Evolutionary conservation across 2,329 filamentous ascomycete genomes (phyloP), one percentile per base, ranked within the genome.

Genomic region (Plenodomus lindquistii): DNA sequence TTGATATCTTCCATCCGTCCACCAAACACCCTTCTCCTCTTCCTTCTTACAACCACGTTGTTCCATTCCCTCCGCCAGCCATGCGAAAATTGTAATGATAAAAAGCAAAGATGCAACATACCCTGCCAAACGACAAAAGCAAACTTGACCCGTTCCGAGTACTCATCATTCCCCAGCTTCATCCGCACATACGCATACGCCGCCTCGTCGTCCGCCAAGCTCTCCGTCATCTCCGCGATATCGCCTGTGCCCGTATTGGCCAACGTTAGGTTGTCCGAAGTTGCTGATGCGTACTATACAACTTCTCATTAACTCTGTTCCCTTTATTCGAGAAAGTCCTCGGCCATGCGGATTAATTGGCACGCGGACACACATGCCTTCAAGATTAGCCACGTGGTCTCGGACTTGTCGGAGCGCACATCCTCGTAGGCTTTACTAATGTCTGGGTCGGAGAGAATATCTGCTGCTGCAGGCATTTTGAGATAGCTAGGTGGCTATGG

Each of bases 111-210:
- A n/a, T n/a, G n/a, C n/a, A 17, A 66, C 69, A 81, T 77, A 67
- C 85, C 85, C 69, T 87, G 86, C 85, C 85, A 89, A 56, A 87
- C 79, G 24, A 88, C 73, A 40, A 89, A 77, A 40, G 77, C 80
- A 66, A 88, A 88, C 74, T 89, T 89, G 65, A 87, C 81, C 31
- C 86, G 77, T 65, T 76, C 85, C 72, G 79, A 83, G 76, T 89
- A 86, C 56, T 82, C 82, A 70, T 89, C 85, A 74, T 88, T 88
- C 66, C 85, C 85, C 70, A 88, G 84, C 75, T 87, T 84, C 63
- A 69, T 61, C 20, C 67, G 48, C 36, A 71, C 62, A 73, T 87
- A 87, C 46, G 78, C 85, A 74, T 87, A 88, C 69, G 85, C 82
- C 46, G 85, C 85, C 71, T 85, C 78, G 29, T 66, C 63, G 63